Evolutionary conservation across 352 stramenopile species (phyloP), one percentile per base, ranked within the genome.

Genomic region (Phytophthora litchii): DNA sequence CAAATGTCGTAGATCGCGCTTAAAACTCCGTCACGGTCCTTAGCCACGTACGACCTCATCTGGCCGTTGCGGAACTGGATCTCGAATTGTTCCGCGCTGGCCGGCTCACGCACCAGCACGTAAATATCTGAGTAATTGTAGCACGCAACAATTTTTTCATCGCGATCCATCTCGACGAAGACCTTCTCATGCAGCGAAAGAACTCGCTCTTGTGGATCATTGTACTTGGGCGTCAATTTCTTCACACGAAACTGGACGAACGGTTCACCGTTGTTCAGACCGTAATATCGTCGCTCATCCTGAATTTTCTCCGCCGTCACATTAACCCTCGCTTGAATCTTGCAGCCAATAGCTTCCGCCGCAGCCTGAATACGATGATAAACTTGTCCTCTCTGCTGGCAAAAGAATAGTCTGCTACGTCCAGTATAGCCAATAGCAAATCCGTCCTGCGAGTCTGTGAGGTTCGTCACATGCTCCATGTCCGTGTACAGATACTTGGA

Each of bases 401-500:
- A 85, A 51, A 91, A 94, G 43, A 95, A 88, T 0, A 95, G 56
- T 7, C 78, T 83, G 53, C 76, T 77, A 3, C 83, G 79, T 16
- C 84, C 84, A 3, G 69, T 74, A 45, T 90, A 92, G 0, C 84
- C 80, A 44, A 93, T 69, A 25, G 78, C 72, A 38, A 92, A 89
- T 0, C 67, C 86, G 5, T 89, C 78, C 31, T 67, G 60, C 20
- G 80, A 79, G 34, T 91, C 80, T 1, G 63, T 62, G 6, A 91
- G 50, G 16, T 73, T 21, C 29, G 84, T 78, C 19, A 94, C 35
- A 53, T 95, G 79, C 52, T 88, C 74, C 76, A 95, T 92, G 45
- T 92, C 83, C 3, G 88, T 81, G 54, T 86, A 95, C 23, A 89
- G 45, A 45, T 92, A 94, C 56, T 79, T 87, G 35, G 82, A 91